phyloP scores from a whole-genome alignment of 2,329 filamentous ascomycete species.

The Escovopsis sp. region DNA sequence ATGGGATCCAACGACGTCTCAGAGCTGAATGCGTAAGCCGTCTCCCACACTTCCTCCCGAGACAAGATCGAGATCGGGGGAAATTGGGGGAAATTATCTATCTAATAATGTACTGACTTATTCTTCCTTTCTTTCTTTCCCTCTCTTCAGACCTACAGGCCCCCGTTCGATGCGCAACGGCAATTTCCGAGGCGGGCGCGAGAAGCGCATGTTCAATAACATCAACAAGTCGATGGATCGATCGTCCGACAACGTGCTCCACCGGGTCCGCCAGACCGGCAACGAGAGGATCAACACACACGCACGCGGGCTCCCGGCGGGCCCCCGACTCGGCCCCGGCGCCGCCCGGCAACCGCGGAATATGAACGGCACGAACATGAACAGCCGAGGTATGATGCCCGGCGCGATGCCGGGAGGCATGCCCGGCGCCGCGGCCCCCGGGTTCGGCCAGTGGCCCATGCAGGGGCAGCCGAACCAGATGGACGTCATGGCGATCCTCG shows the following conservation, averaged over 20 bases:
- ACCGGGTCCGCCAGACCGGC: conserved; percentile 61
- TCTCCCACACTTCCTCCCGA: background rate
- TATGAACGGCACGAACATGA: conserved; percentile 36
- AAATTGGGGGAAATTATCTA: background rate
- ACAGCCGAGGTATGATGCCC: conserved; percentile 27
- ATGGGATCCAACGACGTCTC: conserved; percentile 47
- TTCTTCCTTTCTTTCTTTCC: background rate
- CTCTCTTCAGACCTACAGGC: conserved; percentile 59
- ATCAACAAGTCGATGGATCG: conserved; percentile 74
- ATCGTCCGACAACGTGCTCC: conserved; percentile 56
- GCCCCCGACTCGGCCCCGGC: conserved; percentile 45
- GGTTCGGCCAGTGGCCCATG: conserved; percentile 19
- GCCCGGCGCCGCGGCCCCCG: conserved; percentile 1
- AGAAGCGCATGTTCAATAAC: conserved; percentile 75
- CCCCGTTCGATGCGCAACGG: conserved; percentile 87
- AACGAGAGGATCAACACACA: conserved; percentile 73
- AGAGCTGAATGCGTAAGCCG: conserved; percentile 45
- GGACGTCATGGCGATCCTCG: conserved; percentile 59
- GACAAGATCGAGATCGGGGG: background rate
- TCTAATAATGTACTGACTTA: background rate
- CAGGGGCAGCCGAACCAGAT: conserved; percentile 31
- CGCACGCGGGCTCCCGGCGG: conserved; percentile 53
- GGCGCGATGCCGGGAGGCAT: conserved; percentile 1
- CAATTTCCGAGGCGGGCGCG: conserved; percentile 43
- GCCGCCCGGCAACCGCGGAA: conserved; percentile 28